phyloP scores from a whole-genome alignment of 768 basidiomycete species.

The Thelephora ganbajun region DNA sequence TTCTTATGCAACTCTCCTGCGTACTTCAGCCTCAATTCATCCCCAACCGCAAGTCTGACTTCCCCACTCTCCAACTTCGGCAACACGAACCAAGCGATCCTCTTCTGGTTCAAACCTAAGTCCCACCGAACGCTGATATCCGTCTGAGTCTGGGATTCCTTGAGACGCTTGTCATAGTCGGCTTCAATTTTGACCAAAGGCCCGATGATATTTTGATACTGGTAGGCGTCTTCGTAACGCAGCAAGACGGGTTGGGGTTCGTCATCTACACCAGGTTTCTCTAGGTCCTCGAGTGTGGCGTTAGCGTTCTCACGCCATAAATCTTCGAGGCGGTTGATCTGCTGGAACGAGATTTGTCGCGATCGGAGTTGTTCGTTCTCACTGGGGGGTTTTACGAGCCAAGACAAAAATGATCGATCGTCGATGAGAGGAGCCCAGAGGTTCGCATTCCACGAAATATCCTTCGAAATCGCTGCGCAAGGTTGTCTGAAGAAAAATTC shows the following conservation, averaged over 20 bases:
- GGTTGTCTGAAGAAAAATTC: conserved; percentile 61
- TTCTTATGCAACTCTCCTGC: conserved; percentile 79
- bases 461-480: conserved; percentile 91
- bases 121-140: conserved; percentile 97
- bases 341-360: conserved; percentile 91
- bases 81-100: conserved; percentile 94
- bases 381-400: conserved; percentile 94
- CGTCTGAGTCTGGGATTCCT: conserved; percentile 97
- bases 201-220: conserved; percentile 99
- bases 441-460: conserved; percentile 96
- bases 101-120: conserved; percentile 94
- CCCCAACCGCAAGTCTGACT: conserved; percentile 91
- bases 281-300: conserved; percentile 91
- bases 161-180: conserved; percentile 94
- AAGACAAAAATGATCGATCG: conserved; percentile 96
- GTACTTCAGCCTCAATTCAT: conserved; percentile 86
- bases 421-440: conserved; percentile 99
- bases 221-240: conserved; percentile 96
- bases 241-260: conserved; percentile 87
- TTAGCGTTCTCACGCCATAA: conserved; percentile 94
- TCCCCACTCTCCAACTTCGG: conserved; percentile 98
- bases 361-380: conserved; percentile 94
- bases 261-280: conserved; percentile 95
- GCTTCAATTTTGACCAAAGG: conserved; percentile 99
- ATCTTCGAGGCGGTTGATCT: conserved; percentile 96